These are phyloP conservation scores for Xerocomellus chrysenteron DNA, from an alignment of 768 basidiomycete genomes.

Conservation along the genomic window DNA sequence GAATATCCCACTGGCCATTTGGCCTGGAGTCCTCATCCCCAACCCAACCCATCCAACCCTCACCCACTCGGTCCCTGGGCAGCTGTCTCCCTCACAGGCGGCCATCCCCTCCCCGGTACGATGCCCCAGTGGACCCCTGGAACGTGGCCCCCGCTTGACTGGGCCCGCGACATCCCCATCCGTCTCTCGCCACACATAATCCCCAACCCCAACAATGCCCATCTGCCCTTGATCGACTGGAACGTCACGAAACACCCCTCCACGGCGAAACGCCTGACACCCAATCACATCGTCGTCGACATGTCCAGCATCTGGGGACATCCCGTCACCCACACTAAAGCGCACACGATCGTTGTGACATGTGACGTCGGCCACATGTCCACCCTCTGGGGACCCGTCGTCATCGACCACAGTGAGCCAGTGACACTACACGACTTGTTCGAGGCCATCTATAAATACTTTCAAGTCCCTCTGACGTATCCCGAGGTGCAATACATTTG, in stretches of 20 bases:
- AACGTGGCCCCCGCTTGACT: slow-evolving; percentile 29
- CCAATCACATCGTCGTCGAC: slow-evolving; percentile 25
- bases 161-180: slow-evolving; percentile 21
- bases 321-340: slow-evolving; percentile 22
- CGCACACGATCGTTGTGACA: slow-evolving; percentile 22
- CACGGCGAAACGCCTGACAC: slow-evolving; percentile 31
- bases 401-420: slow-evolving; percentile 33
- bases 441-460: slow-evolving; percentile 48
- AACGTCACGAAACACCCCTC: slow-evolving; percentile 36
- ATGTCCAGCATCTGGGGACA: slow-evolving; percentile 17
- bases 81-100: slow-evolving; percentile 19
- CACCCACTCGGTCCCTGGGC: slow-evolving; percentile 16
- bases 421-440: slow-evolving; percentile 48
- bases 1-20: slow-evolving; percentile 23
- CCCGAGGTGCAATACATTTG: slow-evolving; percentile 27
- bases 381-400: slow-evolving; percentile 49
- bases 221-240: slow-evolving; percentile 35
- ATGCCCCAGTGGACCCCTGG: slow-evolving; percentile 29
- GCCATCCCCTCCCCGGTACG: slow-evolving; percentile 23
- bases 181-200: slow-evolving; percentile 28
- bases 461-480: slow-evolving; percentile 42
- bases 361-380: slow-evolving; percentile 25
- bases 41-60: slow-evolving; percentile 7
- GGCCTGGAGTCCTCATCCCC: slow-evolving; percentile 28
- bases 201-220: slow-evolving; percentile 32